Base-by-base conservation (phyloP, 139 green algal genomes). In the Chlorella sp. region DNA sequence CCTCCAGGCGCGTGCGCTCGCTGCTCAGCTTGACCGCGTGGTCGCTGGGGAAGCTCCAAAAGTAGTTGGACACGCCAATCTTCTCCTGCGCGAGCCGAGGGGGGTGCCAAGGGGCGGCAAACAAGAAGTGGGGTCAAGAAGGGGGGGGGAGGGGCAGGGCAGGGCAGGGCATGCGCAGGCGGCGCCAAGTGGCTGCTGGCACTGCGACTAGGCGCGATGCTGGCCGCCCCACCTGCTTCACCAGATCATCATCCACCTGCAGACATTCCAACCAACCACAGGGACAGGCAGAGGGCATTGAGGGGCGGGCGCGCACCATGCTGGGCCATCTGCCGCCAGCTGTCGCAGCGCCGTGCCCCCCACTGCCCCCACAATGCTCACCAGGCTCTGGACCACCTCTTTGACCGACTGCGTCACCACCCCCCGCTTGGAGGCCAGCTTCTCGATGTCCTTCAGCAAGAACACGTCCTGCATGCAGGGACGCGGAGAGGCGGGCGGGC, bases 11-110 rank as follows among this genome's bases (percentile, higher is more conserved):
- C 25, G 48, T 11, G 2, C 81, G 36, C 5, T 79, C 62, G 0
- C 21, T 71, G 1, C 81, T 66, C 45, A 93, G 72, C 82, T 90
- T 91, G 25, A 90, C 86, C 8, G 85, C 86, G 8, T 86, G 86
- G 51, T 95, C 91, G 12, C 77, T 81, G 0, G 90, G 88, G 70
- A 96, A 96, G 3, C 67, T 83, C 92, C 92, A 96, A 66, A 90
- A 94, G 76, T 90, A 96, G 71, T 95, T 96, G 35, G 76, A 88
- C 41, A 71, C 80, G 40, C 91, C 91, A 67, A 96, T 95, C 76
- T 90, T 91, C 72, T 96, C 91, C 31, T 84, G 77, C n/a, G n/a
- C n/a, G n/a, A n/a, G n/a, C n/a, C n/a, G n/a, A n/a, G n/a, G n/a
- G 3, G 55, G 91, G 84, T 25, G 95, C 89, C 64, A 95, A 58